Base-by-base conservation (phyloP, 2,329 filamentous ascomycete genomes). In the Verticillium nonalfalfae region DNA sequence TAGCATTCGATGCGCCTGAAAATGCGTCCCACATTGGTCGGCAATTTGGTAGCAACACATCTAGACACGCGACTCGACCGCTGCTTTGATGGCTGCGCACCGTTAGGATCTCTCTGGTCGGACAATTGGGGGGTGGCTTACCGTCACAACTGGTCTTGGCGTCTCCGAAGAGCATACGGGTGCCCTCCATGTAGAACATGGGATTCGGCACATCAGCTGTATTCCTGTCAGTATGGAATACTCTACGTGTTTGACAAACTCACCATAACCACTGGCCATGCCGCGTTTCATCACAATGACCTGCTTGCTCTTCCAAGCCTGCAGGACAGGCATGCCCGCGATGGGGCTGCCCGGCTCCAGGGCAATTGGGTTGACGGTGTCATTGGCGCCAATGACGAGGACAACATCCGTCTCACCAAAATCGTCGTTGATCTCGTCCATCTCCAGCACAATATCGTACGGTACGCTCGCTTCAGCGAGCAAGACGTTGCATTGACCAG, bases 351-450 rank as follows among this genome's bases (percentile, higher is more conserved):
- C 90, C 5, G 90, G 88, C 72, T 96, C 91, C 66, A 96, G 77
- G 0, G 93, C 91, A 68, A 94, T 94, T 0, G 93, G 93, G 70
- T 97, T 96, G 40, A 96, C 93, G 0, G 93, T 96, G 69, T 97
- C 93, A 68, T 97, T 96, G 9, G 93, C 93, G 3, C 93, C 93
- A 69, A 96, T 96, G 0, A 96, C 92, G 3, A 96, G 84, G 0
- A 91, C 93, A 10, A 96, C 80, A 69, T 96, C 93, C 0, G 93
- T 96, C 34, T 95, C 90, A 7, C 81, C 75, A 73, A 96, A 97
- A 69, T 96, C 92, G 65, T 96, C 92, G 73, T 96, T 97, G 77
- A 96, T 96, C 78, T 97, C 93, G 68, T 96, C 93, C 92, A 96
- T 96, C 76, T 97, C 92, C 56, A 96, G 82, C 34, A 96, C 92